Evolutionary conservation across 495 filamentous ascomycete genomes (phyloP).

Genomic region (Penicillium waksmanii): DNA sequence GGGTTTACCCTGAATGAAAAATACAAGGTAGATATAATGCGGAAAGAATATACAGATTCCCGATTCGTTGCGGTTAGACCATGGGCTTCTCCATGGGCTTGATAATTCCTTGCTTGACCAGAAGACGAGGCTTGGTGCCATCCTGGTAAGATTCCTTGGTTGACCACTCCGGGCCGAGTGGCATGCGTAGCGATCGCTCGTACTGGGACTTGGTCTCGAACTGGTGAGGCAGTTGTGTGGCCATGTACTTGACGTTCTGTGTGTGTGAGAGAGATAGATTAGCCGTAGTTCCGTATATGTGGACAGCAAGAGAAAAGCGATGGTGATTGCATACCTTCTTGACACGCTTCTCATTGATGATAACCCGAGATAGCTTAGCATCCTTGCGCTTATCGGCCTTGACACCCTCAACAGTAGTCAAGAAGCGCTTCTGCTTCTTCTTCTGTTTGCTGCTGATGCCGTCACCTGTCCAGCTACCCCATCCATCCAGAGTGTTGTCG

Average conservation of each 20-base stretch:
- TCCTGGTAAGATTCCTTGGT: slow-evolving; percentile 93
- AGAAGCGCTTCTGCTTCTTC: slow-evolving; percentile 62
- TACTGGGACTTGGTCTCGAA: slow-evolving; percentile 89
- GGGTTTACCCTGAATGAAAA: background rate
- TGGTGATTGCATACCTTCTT: slow-evolving; percentile 71
- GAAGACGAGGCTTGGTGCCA: slow-evolving; percentile 84
- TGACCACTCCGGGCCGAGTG: slow-evolving; percentile 91
- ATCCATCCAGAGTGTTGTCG: slow-evolving; percentile 86
- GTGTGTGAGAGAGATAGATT: slow-evolving; percentile 23
- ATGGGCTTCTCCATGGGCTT: slow-evolving; percentile 82
- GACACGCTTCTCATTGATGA: slow-evolving; percentile 88
- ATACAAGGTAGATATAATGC: background rate
- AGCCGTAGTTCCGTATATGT: slow-evolving; percentile 17
- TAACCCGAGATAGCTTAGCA: slow-evolving; percentile 76
- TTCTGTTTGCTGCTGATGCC: slow-evolving; percentile 70
- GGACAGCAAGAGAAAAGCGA: background rate
- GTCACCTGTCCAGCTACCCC: slow-evolving; percentile 87
- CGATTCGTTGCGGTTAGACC: slow-evolving; percentile 39
- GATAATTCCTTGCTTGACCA: slow-evolving; percentile 93
- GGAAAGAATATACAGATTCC: slow-evolving; percentile 16
- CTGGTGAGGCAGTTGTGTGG: slow-evolving; percentile 77
- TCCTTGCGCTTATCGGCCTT: slow-evolving; percentile 79
- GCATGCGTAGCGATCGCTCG: slow-evolving; percentile 82
- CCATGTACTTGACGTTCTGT: slow-evolving; percentile 86
- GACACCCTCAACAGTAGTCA: slow-evolving; percentile 77